Base-by-base conservation (phyloP, 352 stramenopile species). In the Elongisporangium senticosum region DNA sequence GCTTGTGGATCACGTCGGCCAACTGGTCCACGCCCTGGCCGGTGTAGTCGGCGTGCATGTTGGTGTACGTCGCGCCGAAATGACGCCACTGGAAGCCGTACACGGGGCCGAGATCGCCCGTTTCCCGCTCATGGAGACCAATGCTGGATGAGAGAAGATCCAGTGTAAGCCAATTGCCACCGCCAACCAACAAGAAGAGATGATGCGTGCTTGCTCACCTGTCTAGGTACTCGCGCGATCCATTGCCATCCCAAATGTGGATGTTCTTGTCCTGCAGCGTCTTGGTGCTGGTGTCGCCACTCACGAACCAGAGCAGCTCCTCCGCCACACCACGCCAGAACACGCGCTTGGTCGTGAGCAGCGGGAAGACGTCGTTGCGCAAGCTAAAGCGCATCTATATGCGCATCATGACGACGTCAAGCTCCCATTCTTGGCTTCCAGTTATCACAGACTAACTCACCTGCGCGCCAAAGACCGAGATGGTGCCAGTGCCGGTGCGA, bases 191-290 rank as follows among this genome's bases (percentile, higher is more conserved):
- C 1, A 11, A 10, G 13, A n/a, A n/a, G n/a, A n/a, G n/a, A n/a
- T n/a, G n/a, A 43, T 10, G 7, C 5, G 1, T 39, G 28, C 1
- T 13, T 39, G 11, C 33, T 4, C 11, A 43, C 33, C 33, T 91
- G 65, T 97, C 89, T 11, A 98, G 67, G 64, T 95, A 98, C 63
- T 99, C 96, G 7, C 96, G 84, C 2, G 93, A 99, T 33, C 94
- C 97, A 77, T 99, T 99, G 40, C 97, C 97, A 73, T 99, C 97
- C 98, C 98, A 99, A 65, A 99, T 99, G 67, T 99, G 97, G 71
- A 99, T 98, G 61, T 97, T 80, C 77, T 99, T 99, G 58, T 98
- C 90, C 69, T 95, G 79, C 6, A 99, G 74, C 49, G 96, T 90
- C 69, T 98, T 98, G 4, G 95, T 95, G 68, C 96, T 98, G 20